A percentile compares a stretch with the other conserved stretches of the same genome.
phyloP scores from a whole-genome alignment of 306 rosid genomes.

The Inga oerstediana region DNA sequence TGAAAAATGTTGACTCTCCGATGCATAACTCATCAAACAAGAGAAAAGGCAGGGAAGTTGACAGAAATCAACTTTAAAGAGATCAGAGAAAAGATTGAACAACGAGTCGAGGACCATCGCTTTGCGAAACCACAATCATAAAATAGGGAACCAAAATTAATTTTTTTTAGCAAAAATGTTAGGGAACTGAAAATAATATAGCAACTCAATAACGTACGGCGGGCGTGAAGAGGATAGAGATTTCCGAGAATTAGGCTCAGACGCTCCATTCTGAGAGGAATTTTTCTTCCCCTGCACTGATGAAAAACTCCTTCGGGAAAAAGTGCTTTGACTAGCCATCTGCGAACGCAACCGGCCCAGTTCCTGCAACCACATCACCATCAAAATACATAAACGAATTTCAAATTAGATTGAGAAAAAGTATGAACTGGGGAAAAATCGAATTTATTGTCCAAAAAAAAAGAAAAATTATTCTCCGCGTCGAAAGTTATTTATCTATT shows the following conservation, averaged over 20 bases:
- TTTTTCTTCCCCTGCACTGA: constrained; percentile 47
- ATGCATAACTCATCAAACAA: not conserved
- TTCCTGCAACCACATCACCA: constrained; percentile 32
- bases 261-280: constrained; percentile 51
- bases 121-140: not conserved
- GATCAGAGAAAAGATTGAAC: no score
- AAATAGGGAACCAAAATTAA: not conserved
- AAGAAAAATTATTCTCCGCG: not conserved
- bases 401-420: not conserved
- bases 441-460: not conserved
- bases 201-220: constrained; percentile 44
- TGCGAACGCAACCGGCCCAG: constrained; percentile 26
- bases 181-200: not conserved
- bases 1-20: not conserved
- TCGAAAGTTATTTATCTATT: not conserved
- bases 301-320: constrained; percentile 78
- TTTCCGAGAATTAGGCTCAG: constrained; percentile 51
- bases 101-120: not conserved
- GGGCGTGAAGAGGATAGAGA: constrained; percentile 63
- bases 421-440: no score
- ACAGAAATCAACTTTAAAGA: not conserved
- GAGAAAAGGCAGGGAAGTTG: not conserved
- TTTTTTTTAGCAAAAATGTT: not conserved
- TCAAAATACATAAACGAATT: not conserved
- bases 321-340: constrained; percentile 76